Base-by-base conservation (phyloP, 2,329 filamentous ascomycete species). In the Sphaceloma murrayae region DNA sequence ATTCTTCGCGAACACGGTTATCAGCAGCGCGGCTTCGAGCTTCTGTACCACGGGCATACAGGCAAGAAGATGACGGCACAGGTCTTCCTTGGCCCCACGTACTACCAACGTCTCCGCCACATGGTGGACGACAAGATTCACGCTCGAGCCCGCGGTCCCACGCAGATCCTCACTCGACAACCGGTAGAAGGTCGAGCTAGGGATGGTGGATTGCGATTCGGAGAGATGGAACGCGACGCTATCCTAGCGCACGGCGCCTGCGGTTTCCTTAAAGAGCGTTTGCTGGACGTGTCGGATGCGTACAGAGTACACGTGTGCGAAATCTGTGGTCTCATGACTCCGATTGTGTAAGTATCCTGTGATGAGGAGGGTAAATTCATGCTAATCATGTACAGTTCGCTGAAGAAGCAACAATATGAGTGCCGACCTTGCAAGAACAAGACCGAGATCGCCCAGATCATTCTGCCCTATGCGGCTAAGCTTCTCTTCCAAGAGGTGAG, bases 91-190 rank as follows among this genome's bases (percentile, higher is more conserved):
- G 91, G 91, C 6, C 91, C 91, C 1, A 98, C 91, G 1, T 98
- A 98, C 70, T 98, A 98, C 68, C 91, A 98, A 67, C 87, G 93
- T 65, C 77, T 98, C 49, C 82, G 91, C 52, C 93, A 98, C 68
- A 98, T 98, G 93, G 93, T 98, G 55, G 91, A 98, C 63, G 91
- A 98, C 73, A 98, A 98, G 76, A 98, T 98, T 56, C 91, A 98
- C 68, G 93, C 91, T n/a, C 84, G 93, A 66, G 91, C 93, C 10
- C 82, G 91, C 62, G 91, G 93, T 26, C 91, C 91, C 1, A 85
- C 94, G 16, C 91, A 98, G 67, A 98, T 98, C 58, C 77, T 98
- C 68, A 98, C 91, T 2, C 76, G 93, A 47, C 91, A 98, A 65
- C 91, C 91, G 13, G 91, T 98, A 10, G 91, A 98, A 68, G 91